Evolutionary conservation across 768 basidiomycete genomes (phyloP).

Genomic region (Rhodocollybia butyracea): DNA sequence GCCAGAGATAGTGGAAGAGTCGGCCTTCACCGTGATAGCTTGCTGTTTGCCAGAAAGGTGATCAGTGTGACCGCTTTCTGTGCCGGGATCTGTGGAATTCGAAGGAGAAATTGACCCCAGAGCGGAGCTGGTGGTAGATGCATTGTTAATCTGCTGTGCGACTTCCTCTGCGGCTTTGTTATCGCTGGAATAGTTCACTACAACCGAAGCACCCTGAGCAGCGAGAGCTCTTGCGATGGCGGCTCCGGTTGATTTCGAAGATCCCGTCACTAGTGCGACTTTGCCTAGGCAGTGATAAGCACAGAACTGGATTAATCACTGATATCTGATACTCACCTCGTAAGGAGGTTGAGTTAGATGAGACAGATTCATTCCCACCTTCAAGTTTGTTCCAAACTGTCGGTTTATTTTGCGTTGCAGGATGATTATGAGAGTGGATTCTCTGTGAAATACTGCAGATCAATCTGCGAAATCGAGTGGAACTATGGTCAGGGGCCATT

Average conservation of each 20-base stretch:
- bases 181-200: constrained; percentile 41
- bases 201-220: constrained; percentile 52
- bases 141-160: not conserved
- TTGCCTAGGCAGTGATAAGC: constrained; percentile 29
- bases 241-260: constrained; percentile 58
- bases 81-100: constrained; percentile 39
- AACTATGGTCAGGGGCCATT: not conserved
- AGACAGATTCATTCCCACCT: not conserved
- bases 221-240: constrained; percentile 52
- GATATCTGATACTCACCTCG: not conserved
- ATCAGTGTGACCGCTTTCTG: constrained; percentile 38
- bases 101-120: not conserved
- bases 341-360: not conserved
- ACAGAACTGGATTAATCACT: not conserved
- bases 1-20: constrained; percentile 46
- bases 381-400: not conserved
- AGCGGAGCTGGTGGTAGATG: not conserved
- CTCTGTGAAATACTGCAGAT: constrained; percentile 1
- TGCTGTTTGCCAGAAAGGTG: constrained; percentile 37
- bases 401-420: not conserved
- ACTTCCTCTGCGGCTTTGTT: constrained; percentile 2
- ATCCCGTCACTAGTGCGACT: constrained; percentile 57
- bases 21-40: constrained; percentile 50
- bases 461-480: not conserved
- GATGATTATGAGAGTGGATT: not conserved